Percentiles rank a stretch among this genome's conserved stretches.
Conservation (phyloP, 2,329 filamentous ascomycete genomes). For the Curvularia lunata region DNA sequence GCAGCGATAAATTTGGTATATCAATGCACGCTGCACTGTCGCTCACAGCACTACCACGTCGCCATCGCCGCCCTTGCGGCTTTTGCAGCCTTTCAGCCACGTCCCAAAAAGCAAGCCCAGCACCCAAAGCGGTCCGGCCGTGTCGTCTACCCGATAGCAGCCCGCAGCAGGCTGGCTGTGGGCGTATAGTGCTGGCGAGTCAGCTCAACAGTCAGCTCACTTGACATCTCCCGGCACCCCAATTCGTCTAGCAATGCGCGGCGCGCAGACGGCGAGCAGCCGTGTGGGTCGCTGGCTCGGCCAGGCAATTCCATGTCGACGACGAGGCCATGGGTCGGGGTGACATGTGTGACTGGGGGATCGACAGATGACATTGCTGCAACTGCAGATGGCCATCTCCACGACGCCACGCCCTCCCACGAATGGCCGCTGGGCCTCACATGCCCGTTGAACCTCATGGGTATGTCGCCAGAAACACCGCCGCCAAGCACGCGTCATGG, state of each 20-base stretch:
- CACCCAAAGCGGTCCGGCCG: conserved; percentile 10
- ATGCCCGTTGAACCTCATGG: background rate
- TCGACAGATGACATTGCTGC: conserved; percentile 9
- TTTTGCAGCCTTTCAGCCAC: conserved; percentile 13
- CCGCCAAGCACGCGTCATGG: background rate
- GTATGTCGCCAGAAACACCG: background rate
- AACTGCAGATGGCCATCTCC: conserved; percentile 8
- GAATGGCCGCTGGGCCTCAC: background rate
- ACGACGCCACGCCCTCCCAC: conserved; percentile 5
- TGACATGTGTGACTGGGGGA: conserved; percentile 14
- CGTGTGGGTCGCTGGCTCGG: conserved; percentile 17
- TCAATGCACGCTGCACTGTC: conserved; percentile 21
- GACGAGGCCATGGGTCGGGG: background rate
- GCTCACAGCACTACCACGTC: conserved; percentile 1
- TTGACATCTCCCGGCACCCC: conserved; percentile 15
- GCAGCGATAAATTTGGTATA: conserved; percentile 20
- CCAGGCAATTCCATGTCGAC: conserved; percentile 12
- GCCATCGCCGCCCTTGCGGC: background rate
- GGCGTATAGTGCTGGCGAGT: conserved; percentile 5
- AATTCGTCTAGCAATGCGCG: conserved; percentile 17
- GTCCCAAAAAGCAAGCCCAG: conserved; percentile 9
- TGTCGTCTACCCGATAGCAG: conserved; percentile 13
- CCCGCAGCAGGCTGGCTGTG: conserved; percentile 8
- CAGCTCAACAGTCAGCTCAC: conserved; percentile 23
- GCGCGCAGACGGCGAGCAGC: conserved; percentile 20